phyloP scores from a whole-genome alignment of 495 filamentous ascomycete species.

The Daldinia caldariorum region DNA sequence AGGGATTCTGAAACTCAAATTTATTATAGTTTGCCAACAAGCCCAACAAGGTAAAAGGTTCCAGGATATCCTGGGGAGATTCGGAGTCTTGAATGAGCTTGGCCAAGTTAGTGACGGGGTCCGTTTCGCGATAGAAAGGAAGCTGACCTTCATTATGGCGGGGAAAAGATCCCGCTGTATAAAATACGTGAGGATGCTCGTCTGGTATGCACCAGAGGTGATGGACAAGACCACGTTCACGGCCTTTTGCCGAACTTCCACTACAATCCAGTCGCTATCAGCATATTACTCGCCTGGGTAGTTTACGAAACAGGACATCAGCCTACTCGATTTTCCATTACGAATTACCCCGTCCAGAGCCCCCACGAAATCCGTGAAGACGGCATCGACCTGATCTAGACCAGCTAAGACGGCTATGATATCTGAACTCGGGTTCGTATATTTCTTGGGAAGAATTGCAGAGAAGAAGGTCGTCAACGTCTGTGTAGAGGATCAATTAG shows the following conservation, averaged over 20 bases:
- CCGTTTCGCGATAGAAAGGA: background rate
- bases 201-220: slow-evolving; percentile 92
- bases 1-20: slow-evolving; percentile 98
- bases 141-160: slow-evolving; percentile 86
- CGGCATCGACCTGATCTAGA: slow-evolving; percentile 82
- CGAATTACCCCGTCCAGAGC: slow-evolving; percentile 83
- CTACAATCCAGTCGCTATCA: slow-evolving; percentile 50
- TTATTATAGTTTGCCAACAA: slow-evolving; percentile 99
- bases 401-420: slow-evolving; percentile 90
- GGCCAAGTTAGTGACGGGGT: slow-evolving; percentile 14
- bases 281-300: background rate
- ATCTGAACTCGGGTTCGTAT: slow-evolving; percentile 95
- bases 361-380: slow-evolving; percentile 89
- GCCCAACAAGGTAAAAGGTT: slow-evolving; percentile 85
- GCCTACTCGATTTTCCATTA: slow-evolving; percentile 76
- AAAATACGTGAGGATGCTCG: slow-evolving; percentile 91
- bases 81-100: slow-evolving; percentile 90
- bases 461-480: slow-evolving; percentile 90
- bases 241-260: slow-evolving; percentile 79
- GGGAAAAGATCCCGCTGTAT: slow-evolving; percentile 95
- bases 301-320: background rate
- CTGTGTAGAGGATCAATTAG: slow-evolving; percentile 57
- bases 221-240: slow-evolving; percentile 83
- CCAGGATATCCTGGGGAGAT: slow-evolving; percentile 65
- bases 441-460: slow-evolving; percentile 82